Conservation (phyloP, 2,329 filamentous ascomycete species). For the Fusarium sp. region DNA sequence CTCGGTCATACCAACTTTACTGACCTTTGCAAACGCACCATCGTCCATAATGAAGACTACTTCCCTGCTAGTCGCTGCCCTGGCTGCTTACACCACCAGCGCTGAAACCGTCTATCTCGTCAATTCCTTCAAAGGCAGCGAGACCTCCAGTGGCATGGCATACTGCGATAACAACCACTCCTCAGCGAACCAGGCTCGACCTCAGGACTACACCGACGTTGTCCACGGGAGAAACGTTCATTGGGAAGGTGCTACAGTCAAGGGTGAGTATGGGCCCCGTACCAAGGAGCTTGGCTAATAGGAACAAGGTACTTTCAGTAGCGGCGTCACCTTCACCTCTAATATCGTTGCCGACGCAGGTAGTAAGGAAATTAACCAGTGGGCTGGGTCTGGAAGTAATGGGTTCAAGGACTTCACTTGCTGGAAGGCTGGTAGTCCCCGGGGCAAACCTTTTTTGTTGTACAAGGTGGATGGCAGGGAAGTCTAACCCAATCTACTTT, state of each 20-base stretch:
- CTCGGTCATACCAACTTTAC: too few relatives aligned
- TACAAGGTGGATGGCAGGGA: conserved; percentile 11
- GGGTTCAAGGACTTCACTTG: conserved; percentile 4
- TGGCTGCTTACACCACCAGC: accelerated
- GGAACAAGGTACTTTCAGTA: neutral
- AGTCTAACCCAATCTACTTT: neutral
- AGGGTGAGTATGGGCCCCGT: neutral
- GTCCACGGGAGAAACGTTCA: neutral
- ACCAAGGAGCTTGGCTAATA: neutral
- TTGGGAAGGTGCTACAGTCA: neutral
- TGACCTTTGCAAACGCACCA: neutral
- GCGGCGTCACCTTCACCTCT: conserved; percentile 1
- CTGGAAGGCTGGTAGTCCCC: neutral
- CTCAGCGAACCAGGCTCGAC: neutral
- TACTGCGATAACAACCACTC: neutral
- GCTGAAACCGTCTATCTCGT: neutral
- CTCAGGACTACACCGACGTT: neutral
- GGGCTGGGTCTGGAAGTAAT: conserved; percentile 4
- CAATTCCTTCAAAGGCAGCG: neutral
- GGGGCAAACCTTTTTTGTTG: neutral
- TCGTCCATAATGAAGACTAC: neutral
- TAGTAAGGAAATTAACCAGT: neutral
- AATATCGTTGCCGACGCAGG: conserved; percentile 5
- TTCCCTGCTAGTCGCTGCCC: neutral
- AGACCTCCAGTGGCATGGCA: conserved; percentile 8